Evolutionary conservation across 345 rosid genomes (phyloP), one percentile per base, ranked within the genome.

Genomic region (Gossypium australe): DNA sequence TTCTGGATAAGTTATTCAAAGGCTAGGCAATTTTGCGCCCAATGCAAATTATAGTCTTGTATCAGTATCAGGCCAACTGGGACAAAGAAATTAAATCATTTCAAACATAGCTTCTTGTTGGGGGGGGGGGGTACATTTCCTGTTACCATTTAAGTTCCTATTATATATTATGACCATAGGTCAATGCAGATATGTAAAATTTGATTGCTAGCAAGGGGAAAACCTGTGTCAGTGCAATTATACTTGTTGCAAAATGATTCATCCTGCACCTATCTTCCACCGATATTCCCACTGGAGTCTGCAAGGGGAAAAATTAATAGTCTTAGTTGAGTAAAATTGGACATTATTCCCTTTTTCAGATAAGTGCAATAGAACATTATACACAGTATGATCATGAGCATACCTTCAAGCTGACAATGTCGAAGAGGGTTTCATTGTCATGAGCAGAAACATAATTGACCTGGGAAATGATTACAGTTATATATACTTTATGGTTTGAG

Each of bases 381-480:
- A 41, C 11, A 49, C 20, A 70, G 73, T 61, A 74, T 24, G 20
- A 77, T 66, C 48, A 45, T 59, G 57, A 12, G 25, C 77, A 73
- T 84, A 94, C 98, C 94, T 94, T 92, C 88, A 94, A 72, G 82
- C 91, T 90, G 72, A 90, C 83, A 59, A 89, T 79, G 84, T 92
- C 98, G 76, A 94, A 90, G 27, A 94, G 85, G 78, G 97, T 94
- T 86, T 94, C 98, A 76, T 94, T 94, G 88, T 94, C 98, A 86
- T 94, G 98, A 76, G 98, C 98, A 76, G 98, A 94, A 75, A 89
- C 95, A 84, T 92, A 94, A 76, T 89, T 94, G 27, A 94, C 83
- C 97, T 94, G 87, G 64, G 65, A 75, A 60, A 38, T 4, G 53
- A 79, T 34, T 6, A 20, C 17, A 4, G 41, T 4, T 25, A 69